phyloP scores from a whole-genome alignment of 1,139 yeast species.

The Hansenula lynferdii region DNA sequence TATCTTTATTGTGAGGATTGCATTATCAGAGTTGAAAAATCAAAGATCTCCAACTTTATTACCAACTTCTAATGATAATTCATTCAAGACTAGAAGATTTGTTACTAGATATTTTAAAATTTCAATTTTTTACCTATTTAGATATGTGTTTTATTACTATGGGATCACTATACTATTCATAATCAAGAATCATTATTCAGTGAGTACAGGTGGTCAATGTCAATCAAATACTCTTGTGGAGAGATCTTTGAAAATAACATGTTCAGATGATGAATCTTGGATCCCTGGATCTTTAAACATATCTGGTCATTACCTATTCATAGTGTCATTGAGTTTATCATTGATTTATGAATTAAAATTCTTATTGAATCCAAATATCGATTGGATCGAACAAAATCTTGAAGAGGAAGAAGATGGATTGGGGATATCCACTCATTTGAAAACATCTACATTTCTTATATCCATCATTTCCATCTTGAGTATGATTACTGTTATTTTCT shows the following conservation, averaged over 20 bases:
- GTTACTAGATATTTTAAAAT: conserved; percentile 16
- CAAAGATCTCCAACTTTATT: conserved; percentile 5
- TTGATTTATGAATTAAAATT: neutral
- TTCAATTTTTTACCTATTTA: conserved; percentile 18
- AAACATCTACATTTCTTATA: neutral
- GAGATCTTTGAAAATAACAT: neutral
- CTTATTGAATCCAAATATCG: neutral
- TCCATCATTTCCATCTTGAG: neutral
- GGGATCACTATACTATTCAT: conserved; percentile 17
- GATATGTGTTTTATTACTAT: conserved; percentile 9
- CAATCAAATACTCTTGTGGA: conserved; percentile 1
- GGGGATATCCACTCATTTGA: neutral
- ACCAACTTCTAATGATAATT: conserved; percentile 8
- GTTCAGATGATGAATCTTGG: conserved; percentile 32
- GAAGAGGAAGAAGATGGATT: conserved; percentile 1
- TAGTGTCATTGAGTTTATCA: conserved; percentile 35
- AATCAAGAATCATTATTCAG: conserved; percentile 24
- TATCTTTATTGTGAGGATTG: conserved; percentile 11
- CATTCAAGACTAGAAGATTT: conserved; percentile 1
- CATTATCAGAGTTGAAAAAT: conserved; percentile 4
- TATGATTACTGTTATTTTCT: conserved; percentile 18
- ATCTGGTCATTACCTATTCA: conserved; percentile 53
- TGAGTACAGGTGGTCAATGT: conserved; percentile 27
- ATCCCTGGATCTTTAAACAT: conserved; percentile 45
- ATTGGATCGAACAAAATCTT: neutral